Conservation (phyloP, 2,329 filamentous ascomycete species). For the Balansia obtecta region DNA sequence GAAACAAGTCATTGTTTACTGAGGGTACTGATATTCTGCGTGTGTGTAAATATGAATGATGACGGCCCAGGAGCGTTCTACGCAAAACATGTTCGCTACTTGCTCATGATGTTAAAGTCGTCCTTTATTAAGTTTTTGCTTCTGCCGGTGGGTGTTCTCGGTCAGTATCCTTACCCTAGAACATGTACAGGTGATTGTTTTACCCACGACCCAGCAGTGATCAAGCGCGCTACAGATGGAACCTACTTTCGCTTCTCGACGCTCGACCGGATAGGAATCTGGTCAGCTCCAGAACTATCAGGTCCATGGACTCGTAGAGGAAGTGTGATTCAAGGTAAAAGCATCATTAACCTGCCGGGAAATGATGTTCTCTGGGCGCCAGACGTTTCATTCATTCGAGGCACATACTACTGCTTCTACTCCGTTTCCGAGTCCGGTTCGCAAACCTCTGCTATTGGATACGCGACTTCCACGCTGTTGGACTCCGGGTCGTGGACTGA, state of each 20-base stretch:
- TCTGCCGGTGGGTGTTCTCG: neutral
- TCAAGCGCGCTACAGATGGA: neutral
- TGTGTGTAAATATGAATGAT: neutral
- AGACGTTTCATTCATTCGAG: neutral
- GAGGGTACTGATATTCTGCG: neutral
- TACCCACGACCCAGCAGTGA: neutral
- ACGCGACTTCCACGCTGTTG: neutral
- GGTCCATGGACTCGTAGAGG: neutral
- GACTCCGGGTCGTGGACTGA: neutral
- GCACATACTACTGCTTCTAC: neutral
- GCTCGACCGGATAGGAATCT: neutral
- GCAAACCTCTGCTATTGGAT: neutral
- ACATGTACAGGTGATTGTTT: neutral
- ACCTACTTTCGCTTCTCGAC: neutral
- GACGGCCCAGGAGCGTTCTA: neutral
- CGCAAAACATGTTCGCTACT: neutral
- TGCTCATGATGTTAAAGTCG: neutral
- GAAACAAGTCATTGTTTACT: neutral
- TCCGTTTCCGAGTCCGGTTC: neutral
- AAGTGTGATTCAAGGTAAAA: neutral
- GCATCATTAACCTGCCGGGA: neutral
- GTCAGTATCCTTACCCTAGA: neutral
- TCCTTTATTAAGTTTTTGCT: neutral
- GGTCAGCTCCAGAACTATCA: neutral
- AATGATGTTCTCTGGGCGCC: neutral